Evolutionary conservation across 192 early-diverging fungal species (phyloP).

Genomic region (Allomyces arbusculus): DNA sequence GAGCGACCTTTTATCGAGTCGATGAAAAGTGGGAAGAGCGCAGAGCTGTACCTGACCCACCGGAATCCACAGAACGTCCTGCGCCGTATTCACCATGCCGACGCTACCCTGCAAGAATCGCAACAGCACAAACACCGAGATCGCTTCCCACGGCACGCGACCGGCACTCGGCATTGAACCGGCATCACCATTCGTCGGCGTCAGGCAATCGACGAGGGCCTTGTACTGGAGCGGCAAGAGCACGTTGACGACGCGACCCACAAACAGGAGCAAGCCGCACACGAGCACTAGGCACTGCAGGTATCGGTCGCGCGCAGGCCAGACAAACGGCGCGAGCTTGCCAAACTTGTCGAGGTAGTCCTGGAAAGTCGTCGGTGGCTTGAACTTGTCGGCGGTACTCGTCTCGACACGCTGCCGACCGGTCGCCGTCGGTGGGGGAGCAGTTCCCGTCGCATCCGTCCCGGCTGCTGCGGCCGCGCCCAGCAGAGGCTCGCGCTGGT

Average conservation of each 20-base stretch:
- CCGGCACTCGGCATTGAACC: too few species aligned
- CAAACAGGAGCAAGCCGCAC: constrained; percentile 44
- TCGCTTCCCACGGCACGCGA: background rate
- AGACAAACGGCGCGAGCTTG: constrained; percentile 61
- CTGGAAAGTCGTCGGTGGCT: background rate
- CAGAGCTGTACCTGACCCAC: background rate
- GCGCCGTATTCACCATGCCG: constrained; percentile 1
- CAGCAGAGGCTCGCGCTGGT: too few species aligned
- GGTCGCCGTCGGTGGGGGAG: too few species aligned
- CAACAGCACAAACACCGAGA: constrained; percentile 1
- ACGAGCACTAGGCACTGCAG: constrained; percentile 47
- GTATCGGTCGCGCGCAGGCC: constrained; percentile 38
- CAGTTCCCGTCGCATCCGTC: too few species aligned
- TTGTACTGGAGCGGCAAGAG: constrained; percentile 58
- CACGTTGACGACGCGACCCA: constrained; percentile 57
- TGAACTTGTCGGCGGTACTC: background rate
- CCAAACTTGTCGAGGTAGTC: constrained; percentile 11
- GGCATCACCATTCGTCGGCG: too few species aligned
- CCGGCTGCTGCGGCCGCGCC: too few species aligned
- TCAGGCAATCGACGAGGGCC: too few species aligned
- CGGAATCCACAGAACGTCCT: constrained; percentile 4
- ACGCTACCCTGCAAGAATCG: constrained; percentile 3
- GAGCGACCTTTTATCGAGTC: too few species aligned
- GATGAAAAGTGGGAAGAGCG: too few species aligned
- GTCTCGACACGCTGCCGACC: too few species aligned